phyloP scores from a whole-genome alignment of 208 protist species.

The Wallacemonas sp. region DNA sequence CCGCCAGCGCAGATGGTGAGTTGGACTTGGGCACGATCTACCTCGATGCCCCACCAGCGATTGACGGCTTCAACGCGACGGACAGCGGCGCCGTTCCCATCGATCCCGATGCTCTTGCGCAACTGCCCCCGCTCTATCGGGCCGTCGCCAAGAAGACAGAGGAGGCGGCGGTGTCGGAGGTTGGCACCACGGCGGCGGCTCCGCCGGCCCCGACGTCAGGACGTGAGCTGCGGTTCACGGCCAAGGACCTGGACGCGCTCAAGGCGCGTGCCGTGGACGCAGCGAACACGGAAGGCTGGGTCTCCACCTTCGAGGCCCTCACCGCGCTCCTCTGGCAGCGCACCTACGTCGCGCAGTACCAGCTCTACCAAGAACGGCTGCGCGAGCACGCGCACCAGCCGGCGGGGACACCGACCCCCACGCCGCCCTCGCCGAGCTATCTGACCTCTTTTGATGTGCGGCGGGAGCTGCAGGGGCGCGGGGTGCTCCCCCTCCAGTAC shows the following conservation, averaged over 20 bases:
- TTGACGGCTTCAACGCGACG: not conserved
- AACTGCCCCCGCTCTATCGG: slow-evolving; percentile 1
- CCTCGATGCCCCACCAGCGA: slow-evolving; percentile 2
- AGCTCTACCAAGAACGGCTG: not conserved
- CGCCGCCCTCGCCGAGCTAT: slow-evolving; percentile 11
- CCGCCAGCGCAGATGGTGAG: not conserved
- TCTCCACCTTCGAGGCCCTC: slow-evolving; percentile 28
- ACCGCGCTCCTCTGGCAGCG: slow-evolving; percentile 26
- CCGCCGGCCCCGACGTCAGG: not conserved
- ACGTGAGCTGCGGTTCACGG: slow-evolving; percentile 29
- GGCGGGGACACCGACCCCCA: not conserved
- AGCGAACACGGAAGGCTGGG: slow-evolving; percentile 3
- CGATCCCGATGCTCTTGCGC: not conserved
- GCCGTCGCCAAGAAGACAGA: not conserved
- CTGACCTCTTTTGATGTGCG: slow-evolving; percentile 29
- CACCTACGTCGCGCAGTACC: slow-evolving; percentile 21
- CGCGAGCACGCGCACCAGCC: too few species aligned
- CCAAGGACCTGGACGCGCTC: slow-evolving; percentile 19
- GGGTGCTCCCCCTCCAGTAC: slow-evolving; percentile 14
- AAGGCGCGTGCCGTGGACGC: slow-evolving; percentile 13
- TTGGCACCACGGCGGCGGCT: not conserved
- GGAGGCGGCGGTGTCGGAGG: not conserved
- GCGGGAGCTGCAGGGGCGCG: slow-evolving; percentile 1
- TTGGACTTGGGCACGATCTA: not conserved
- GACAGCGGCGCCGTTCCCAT: not conserved